Evolutionary conservation across 805 yeast species (phyloP), one percentile per base, ranked within the genome.

Genomic region (Candida ortonii): DNA sequence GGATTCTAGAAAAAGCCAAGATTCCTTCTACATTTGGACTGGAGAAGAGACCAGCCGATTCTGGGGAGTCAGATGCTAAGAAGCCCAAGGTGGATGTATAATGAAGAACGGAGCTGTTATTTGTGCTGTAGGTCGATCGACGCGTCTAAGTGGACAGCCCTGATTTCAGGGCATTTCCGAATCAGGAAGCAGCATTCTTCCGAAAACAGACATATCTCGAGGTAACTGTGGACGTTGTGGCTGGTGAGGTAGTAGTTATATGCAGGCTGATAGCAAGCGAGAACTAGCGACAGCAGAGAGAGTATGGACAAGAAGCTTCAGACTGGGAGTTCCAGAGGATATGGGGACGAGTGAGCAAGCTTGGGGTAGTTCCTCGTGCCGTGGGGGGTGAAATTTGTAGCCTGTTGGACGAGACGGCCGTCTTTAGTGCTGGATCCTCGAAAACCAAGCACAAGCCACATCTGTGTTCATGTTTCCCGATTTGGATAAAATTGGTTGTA

Each of bases 1-100:
- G 89, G 28, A 74, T 86, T 13, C 51, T 78, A 44, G 54, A 50
- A 7, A 54, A 49, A 28, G 53, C 57, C 28, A 30, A 46, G 5
- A 30, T 49, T 16, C 30, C 40, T 21, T 23, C 39, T 7, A 13
- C 22, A 3, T 36, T 39, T 29, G 32, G 26, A 5, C 13, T 24
- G 10, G 37, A 13, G 14, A 47, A 47, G 35, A 30, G 50, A 34
- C 26, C 30, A 16, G 31, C 30, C 24, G 25, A 18, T 19, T 43
- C 38, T 25, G 34, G 32, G 8, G 22, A 15, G n/a, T 21, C 16
- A 8, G 20, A n/a, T n/a, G 23, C 16, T 27, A 45, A 41, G 30
- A 41, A 37, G 7, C 30, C 18, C 19, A 39, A 30, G 30, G 33
- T 40, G n/a, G n/a, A n/a, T n/a, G n/a, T n/a, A n/a, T n/a, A n/a